Evolutionary conservation across 129 eudicot species (phyloP).

Genomic region (Lonicera japonica): DNA sequence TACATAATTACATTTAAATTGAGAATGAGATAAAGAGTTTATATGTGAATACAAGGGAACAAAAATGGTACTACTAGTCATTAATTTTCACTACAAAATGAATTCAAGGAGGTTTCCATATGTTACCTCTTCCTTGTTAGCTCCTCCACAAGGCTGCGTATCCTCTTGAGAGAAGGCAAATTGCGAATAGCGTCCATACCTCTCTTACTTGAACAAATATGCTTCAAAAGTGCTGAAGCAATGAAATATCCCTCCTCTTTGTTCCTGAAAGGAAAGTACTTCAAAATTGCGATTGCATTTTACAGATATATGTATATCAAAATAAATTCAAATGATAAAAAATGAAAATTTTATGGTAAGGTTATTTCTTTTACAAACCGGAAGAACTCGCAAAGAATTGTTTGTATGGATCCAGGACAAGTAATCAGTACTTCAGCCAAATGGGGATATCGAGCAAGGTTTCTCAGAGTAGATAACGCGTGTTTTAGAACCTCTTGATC

Average conservation of each 20-base stretch:
- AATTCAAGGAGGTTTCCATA: not conserved
- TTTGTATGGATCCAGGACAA: constrained; percentile 42
- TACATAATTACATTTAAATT: not conserved
- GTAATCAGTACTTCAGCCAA: constrained; percentile 45
- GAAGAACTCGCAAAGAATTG: constrained; percentile 62
- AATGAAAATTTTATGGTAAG: not conserved
- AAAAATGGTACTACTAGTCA: not conserved
- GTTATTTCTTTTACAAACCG: constrained; percentile 34
- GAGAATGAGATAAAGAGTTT: not conserved
- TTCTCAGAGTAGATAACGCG: constrained; percentile 71
- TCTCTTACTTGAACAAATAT: constrained; percentile 36
- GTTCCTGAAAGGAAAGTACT: constrained; percentile 39
- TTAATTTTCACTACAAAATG: not conserved
- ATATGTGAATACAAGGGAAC: not conserved
- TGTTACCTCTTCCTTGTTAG: constrained; percentile 72
- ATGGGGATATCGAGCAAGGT: constrained; percentile 69
- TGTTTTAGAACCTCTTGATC: constrained; percentile 78
- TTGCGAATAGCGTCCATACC: constrained; percentile 47
- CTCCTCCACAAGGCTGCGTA: constrained; percentile 64
- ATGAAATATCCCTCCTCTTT: constrained; percentile 77
- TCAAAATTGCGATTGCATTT: too few relatives aligned
- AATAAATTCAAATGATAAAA: not conserved
- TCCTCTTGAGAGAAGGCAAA: constrained; percentile 53
- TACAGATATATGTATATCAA: too few relatives aligned
- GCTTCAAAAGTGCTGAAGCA: constrained; percentile 67